A percentile compares a stretch with the other conserved stretches of the same genome.
Conservation (phyloP, 2,329 filamentous ascomycete species). For the Didymella arachidicola region DNA sequence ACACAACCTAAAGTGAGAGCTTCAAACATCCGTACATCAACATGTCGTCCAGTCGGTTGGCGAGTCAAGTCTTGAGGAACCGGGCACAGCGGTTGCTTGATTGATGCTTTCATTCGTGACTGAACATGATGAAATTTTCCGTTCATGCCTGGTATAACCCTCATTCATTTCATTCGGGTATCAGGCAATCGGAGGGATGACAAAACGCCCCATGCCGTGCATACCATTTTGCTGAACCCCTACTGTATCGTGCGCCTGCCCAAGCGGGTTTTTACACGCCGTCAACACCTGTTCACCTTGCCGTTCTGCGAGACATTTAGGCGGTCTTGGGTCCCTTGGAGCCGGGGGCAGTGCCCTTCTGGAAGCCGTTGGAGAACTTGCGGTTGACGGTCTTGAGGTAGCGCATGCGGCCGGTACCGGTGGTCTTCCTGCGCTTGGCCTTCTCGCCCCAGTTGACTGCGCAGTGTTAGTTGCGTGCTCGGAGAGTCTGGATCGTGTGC, state of each 20-base stretch:
- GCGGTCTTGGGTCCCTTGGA: conserved; percentile 68
- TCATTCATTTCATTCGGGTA: conserved; percentile 41
- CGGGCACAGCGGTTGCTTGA: conserved; percentile 24
- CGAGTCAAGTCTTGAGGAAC: conserved; percentile 13
- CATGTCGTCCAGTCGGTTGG: background rate
- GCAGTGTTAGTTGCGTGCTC: conserved; percentile 35
- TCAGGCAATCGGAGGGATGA: conserved; percentile 46
- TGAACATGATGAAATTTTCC: conserved; percentile 52
- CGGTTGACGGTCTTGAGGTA: conserved; percentile 92
- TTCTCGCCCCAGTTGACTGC: conserved; percentile 99
- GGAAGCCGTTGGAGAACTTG: conserved; percentile 98
- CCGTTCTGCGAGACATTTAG: conserved; percentile 33
- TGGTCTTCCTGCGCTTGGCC: conserved; percentile 99
- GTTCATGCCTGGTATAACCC: conserved; percentile 48
- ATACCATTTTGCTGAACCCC: conserved; percentile 47
- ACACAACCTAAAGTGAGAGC: background rate
- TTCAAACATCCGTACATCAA: conserved; percentile 3
- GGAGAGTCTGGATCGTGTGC: conserved; percentile 9
- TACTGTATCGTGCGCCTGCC: conserved; percentile 44
- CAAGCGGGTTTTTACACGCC: conserved; percentile 38
- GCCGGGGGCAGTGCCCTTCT: conserved; percentile 84
- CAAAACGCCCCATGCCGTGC: conserved; percentile 51
- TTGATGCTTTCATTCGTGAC: conserved; percentile 49
- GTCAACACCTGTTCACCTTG: conserved; percentile 27
- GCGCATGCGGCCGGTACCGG: conserved; percentile 93